phyloP scores from a whole-genome alignment of 2,329 filamentous ascomycete genomes.

The Amphichorda felina region DNA sequence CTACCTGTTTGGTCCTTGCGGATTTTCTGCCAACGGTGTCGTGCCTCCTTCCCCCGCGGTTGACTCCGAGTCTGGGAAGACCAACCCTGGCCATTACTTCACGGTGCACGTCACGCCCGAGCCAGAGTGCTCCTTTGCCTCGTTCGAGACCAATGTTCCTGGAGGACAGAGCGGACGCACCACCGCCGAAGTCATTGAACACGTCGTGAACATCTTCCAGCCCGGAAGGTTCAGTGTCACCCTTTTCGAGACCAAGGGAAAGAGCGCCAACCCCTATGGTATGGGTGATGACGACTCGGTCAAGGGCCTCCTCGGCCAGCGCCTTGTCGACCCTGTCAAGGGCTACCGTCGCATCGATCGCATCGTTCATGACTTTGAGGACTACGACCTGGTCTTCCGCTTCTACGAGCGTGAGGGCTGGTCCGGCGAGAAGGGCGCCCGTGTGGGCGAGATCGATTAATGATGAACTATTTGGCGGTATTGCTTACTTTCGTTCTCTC shows the following conservation, averaged over 20 bases:
- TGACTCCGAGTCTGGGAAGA: slow-evolving; percentile 27
- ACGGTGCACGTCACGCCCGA: slow-evolving; percentile 97
- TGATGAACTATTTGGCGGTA: background rate
- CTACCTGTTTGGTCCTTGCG: slow-evolving; percentile 92
- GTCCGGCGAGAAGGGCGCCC: slow-evolving; percentile 37
- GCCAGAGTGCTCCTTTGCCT: slow-evolving; percentile 92
- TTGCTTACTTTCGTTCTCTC: too few relatives aligned
- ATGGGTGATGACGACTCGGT: slow-evolving; percentile 26
- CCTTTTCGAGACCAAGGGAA: slow-evolving; percentile 78
- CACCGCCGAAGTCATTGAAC: slow-evolving; percentile 82
- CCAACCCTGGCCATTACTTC: slow-evolving; percentile 71
- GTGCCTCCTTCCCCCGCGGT: slow-evolving; percentile 55
- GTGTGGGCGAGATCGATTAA: slow-evolving; percentile 38
- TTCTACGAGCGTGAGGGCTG: slow-evolving; percentile 91
- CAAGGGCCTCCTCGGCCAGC: slow-evolving; percentile 23
- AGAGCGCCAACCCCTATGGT: slow-evolving; percentile 27
- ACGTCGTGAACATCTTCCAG: slow-evolving; percentile 92
- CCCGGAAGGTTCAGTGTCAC: slow-evolving; percentile 97
- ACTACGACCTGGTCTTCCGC: slow-evolving; percentile 91
- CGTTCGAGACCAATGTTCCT: slow-evolving; percentile 96
- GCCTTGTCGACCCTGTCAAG: slow-evolving; percentile 62
- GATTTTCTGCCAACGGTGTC: slow-evolving; percentile 94
- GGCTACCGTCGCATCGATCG: slow-evolving; percentile 87
- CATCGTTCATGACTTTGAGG: slow-evolving; percentile 94
- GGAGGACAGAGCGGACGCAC: slow-evolving; percentile 77